These are phyloP conservation scores for Physaria fendleri DNA, from an alignment of 345 rosid genomes.

Conservation along the genomic window DNA sequence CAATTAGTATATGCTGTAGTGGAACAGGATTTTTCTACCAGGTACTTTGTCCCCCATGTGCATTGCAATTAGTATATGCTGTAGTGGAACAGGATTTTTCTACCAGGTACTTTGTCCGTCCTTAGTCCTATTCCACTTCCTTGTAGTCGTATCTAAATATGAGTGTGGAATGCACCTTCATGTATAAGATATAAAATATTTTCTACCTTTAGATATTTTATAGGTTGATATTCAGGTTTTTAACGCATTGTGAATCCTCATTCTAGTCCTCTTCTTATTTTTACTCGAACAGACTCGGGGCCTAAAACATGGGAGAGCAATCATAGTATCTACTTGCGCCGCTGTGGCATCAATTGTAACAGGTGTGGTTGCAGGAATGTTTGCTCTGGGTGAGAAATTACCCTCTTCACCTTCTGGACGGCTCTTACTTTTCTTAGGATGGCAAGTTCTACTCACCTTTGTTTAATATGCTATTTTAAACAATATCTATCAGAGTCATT, in stretches of 20 bases:
- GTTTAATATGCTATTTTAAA: not conserved
- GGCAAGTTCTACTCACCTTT: conserved; percentile 39
- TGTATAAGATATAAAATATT: not conserved
- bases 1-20: conserved; percentile 78
- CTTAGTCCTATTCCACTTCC: not conserved
- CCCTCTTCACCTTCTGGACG: conserved; percentile 80
- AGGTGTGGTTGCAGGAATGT: conserved; percentile 96
- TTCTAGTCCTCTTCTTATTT: conserved; percentile 3
- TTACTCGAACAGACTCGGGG: conserved; percentile 67
- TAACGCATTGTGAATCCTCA: not conserved
- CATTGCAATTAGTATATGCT: conserved; percentile 74
- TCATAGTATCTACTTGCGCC: conserved; percentile 89
- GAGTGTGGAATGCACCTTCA: not conserved
- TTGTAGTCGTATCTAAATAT: not conserved
- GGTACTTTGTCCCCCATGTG: conserved; percentile 62
- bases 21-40: conserved; percentile 73
- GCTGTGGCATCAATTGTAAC: conserved; percentile 94
- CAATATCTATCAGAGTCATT: not conserved
- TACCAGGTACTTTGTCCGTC: conserved; percentile 57
- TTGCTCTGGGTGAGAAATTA: conserved; percentile 77
- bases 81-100: conserved; percentile 86
- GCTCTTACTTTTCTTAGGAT: conserved; percentile 68
- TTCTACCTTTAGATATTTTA: not conserved
- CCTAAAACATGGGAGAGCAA: conserved; percentile 93
- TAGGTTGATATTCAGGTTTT: not conserved